These are phyloP conservation scores for Xylaria sp. DNA, from an alignment of 2,329 filamentous ascomycete species.

Conservation along the genomic window DNA sequence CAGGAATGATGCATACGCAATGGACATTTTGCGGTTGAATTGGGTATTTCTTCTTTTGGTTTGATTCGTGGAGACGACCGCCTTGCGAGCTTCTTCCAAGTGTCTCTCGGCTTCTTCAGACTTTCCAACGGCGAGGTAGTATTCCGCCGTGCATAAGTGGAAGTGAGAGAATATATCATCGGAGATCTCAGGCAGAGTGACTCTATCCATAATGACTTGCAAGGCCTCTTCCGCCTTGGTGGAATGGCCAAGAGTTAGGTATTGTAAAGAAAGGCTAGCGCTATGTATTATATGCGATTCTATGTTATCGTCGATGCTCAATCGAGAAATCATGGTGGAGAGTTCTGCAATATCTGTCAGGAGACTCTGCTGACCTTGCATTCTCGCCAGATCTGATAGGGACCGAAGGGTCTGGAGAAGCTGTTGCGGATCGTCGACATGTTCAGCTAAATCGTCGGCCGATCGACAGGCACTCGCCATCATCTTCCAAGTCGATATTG, in stretches of 20 bases:
- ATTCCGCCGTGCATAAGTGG: conserved; percentile 79
- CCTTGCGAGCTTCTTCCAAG: conserved; percentile 54
- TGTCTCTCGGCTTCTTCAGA: conserved; percentile 65
- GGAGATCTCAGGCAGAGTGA: conserved; percentile 54
- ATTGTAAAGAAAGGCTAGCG: conserved; percentile 62
- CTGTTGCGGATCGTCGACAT: conserved; percentile 61
- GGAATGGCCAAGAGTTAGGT: conserved; percentile 63
- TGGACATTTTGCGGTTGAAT: conserved; percentile 60
- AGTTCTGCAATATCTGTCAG: conserved; percentile 60
- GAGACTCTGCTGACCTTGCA: conserved; percentile 60
- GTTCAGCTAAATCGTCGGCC: conserved; percentile 54
- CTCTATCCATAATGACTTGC: conserved; percentile 60
- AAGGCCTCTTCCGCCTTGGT: conserved; percentile 64
- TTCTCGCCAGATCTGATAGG: conserved; percentile 60
- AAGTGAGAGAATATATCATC: conserved; percentile 60
- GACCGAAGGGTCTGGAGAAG: conserved; percentile 62
- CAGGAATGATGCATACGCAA: conserved; percentile 70
- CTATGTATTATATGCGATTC: conserved; percentile 59
- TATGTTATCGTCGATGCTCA: conserved; percentile 45
- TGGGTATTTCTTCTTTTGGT: conserved; percentile 51
- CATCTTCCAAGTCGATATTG: conserved; percentile 57
- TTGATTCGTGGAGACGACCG: conserved; percentile 43
- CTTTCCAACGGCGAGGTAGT: conserved; percentile 73
- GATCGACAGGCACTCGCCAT: conserved; percentile 54
- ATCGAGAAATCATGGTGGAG: conserved; percentile 54